Base-by-base conservation (phyloP, 2,329 filamentous ascomycete species). In the Diaporthe citriasiana region DNA sequence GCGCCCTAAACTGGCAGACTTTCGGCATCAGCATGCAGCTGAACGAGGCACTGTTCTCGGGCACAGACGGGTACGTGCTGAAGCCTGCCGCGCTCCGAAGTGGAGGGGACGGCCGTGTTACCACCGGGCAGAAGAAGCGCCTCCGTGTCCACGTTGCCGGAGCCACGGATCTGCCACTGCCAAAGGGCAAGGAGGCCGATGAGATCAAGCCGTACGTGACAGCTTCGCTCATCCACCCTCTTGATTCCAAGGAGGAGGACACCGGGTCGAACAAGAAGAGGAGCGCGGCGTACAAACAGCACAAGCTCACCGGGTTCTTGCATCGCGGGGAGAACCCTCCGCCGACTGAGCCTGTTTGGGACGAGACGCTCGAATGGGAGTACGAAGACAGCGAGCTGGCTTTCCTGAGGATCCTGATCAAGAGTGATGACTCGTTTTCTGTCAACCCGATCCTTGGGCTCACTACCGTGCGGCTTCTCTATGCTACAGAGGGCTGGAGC, bases 1-100 rank as follows among this genome's bases (percentile, higher is more conserved):
- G 90, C 79, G 92, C 92, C 4, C 85, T 93, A 70, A 93, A 93
- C 82, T 92, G 91, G 89, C 92, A 93, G 78, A 92, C 88, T 0
- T 93, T 93, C 76, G 90, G 90, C 45, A 87, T 88, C 9, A 87
- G 87, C 78, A 91, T 92, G 83, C 92, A 93, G 80, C 84, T 93
- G 76, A 93, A 93, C 79, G 91, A 93, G 78, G 92, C 91, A 0
- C 84, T 93, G 0, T 93, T 93, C 80, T 87, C 85, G 60, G 91
- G 90, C 17, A 90, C 91, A 0, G 89, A 90, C 38, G 92, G 92
- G 10, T 93, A 89, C 78, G 88, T 93, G 0, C 83, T 93, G 30
- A 93, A 93, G 80, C 92, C 92, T 0, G 85, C 87, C 0, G 85
- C 88, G 1, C 84, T 93, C 0, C 89, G 91, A 4, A 80, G 83